Base-by-base conservation (phyloP, 139 green algal genomes). In the Chlamydomonas sp. region DNA sequence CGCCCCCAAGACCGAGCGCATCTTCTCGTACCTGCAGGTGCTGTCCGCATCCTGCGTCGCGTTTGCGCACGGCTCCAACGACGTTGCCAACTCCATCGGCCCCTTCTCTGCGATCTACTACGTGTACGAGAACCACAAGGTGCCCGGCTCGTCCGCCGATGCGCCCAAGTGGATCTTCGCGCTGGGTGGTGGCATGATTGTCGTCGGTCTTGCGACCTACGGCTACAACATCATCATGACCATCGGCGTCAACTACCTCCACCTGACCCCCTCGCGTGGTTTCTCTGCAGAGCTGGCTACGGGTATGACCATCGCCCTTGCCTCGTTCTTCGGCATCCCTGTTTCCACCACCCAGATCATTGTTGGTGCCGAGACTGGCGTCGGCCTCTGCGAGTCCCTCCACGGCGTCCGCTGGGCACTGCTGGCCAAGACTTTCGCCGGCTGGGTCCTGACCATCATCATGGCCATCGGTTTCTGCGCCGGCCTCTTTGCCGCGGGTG, bases 21-120 rank as follows among this genome's bases (percentile, higher is more conserved):
- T 79, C 13, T 82, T 72, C 63, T 68, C 78, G 48, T 73, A 75
- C 69, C 74, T 72, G n/a, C 90, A 96, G 81, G 88, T 97, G 8
- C 83, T 95, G 72, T 91, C 90, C 29, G 88, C 92, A 2, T 87
- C 79, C 64, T 87, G 79, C 34, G 87, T 91, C 47, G 86, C 86
- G 1, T 97, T 98, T 70, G 79, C 89, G 4, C 90, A 96, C 70
- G 90, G 90, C 3, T 37, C 76, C 61, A 78, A 82, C 43, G 90
- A 96, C 74, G 87, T 96, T 0, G 85, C 88, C 63, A 96, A 96
- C 54, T 75, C 86, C 16, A 75, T 87, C 20, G 90, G 90, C 5
- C 84, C 86, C 31, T 88, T 90, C 30, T 74, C 85, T 39, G 89
- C 77, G 37, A 85, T 93, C 71, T 91, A 79, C 50, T 70, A 62